phyloP scores from a whole-genome alignment of 306 rosid species.

The Fragaria nilgerrensis region DNA sequence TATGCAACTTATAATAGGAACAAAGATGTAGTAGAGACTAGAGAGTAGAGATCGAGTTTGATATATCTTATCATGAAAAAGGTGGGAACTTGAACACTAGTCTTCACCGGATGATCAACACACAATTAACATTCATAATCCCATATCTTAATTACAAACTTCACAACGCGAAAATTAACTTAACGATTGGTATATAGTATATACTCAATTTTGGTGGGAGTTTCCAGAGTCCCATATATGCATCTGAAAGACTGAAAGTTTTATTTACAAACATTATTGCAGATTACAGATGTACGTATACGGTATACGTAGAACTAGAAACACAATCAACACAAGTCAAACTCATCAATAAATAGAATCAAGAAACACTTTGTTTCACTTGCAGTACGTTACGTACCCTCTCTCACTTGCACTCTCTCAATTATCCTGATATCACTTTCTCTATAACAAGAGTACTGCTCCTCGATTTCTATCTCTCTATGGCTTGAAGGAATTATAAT shows the following conservation, averaged over 20 bases:
- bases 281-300: not conserved
- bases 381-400: not conserved
- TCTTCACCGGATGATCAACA: not conserved
- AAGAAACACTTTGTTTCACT: not conserved
- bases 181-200: not conserved
- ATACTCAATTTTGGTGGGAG: not conserved
- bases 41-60: no score
- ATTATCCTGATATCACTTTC: not conserved
- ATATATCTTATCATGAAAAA: no score
- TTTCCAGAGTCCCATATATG: not conserved
- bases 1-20: no score
- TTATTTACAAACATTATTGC: not conserved
- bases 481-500: not conserved
- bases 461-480: not conserved
- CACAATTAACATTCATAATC: not conserved
- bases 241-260: not conserved
- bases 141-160: no score
- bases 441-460: not conserved
- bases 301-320: no score
- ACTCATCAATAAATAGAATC: not conserved
- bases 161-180: not conserved
- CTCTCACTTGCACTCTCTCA: not conserved
- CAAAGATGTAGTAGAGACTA: no score
- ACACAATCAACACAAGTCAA: not conserved
- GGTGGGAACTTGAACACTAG: not conserved